Percentiles rank a stretch among this genome's conserved stretches.
These are phyloP conservation scores for Rhizophagus clarus DNA, from an alignment of 192 early-diverging fungal genomes.

Conservation along the genomic window DNA sequence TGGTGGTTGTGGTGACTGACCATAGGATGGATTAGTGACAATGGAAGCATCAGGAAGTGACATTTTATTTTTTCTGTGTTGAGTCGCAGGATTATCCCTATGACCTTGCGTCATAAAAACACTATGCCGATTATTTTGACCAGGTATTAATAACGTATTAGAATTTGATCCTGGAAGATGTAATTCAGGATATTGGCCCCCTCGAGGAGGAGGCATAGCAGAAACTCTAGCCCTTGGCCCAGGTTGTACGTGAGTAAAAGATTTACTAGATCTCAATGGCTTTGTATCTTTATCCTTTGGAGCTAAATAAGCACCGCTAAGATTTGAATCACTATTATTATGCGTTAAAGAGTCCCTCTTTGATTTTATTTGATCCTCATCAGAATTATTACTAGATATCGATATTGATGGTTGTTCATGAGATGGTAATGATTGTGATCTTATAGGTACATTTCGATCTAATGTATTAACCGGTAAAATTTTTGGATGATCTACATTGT, in stretches of 20 bases:
- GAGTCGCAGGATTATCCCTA: background rate
- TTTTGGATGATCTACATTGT: background rate
- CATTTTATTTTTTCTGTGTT: background rate
- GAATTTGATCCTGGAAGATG: background rate
- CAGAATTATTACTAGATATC: background rate
- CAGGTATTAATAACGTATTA: background rate
- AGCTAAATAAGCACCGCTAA: background rate
- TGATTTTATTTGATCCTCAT: background rate
- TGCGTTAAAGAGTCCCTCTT: background rate
- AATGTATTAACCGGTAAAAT: background rate
- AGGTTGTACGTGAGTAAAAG: constrained; percentile 1
- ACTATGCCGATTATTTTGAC: constrained; percentile 2
- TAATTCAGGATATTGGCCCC: constrained; percentile 2
- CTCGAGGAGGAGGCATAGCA: constrained; percentile 7
- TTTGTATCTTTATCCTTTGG: background rate
- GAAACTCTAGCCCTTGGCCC: background rate
- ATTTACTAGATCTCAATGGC: constrained; percentile 6
- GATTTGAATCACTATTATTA: constrained; percentile 13
- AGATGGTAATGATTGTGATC: constrained; percentile 14
- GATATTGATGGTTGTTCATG: background rate
- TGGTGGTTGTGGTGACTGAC: background rate
- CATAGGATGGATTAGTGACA: background rate
- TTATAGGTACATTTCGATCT: background rate
- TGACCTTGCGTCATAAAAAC: background rate
- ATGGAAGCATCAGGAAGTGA: constrained; percentile 1